Percentiles rank a stretch among this genome's conserved stretches.
phyloP scores from a whole-genome alignment of 495 filamentous ascomycete genomes.

The Immersiella caudata region DNA sequence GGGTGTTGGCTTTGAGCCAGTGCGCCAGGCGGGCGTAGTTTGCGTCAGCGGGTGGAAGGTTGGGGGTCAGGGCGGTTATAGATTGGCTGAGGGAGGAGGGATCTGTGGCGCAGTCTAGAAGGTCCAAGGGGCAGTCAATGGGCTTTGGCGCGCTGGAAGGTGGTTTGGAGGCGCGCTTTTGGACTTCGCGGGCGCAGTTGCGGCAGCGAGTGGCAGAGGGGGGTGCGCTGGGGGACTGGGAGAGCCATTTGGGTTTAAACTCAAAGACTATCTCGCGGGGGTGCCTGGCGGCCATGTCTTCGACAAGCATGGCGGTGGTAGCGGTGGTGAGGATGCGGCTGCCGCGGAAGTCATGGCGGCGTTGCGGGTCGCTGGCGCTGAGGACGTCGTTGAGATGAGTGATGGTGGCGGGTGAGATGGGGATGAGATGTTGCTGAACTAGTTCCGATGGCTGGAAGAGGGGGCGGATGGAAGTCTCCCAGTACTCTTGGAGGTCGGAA shows the following conservation, averaged over 20 bases:
- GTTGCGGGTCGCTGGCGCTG: slow-evolving; percentile 42
- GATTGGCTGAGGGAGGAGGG: slow-evolving; percentile 6
- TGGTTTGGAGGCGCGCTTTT: background rate
- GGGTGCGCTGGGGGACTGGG: slow-evolving; percentile 80
- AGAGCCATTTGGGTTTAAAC: slow-evolving; percentile 95
- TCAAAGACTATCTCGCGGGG: slow-evolving; percentile 60
- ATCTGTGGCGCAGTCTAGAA: slow-evolving; percentile 15
- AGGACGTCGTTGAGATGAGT: slow-evolving; percentile 57
- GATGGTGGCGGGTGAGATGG: slow-evolving; percentile 32
- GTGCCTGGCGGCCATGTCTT: slow-evolving; percentile 67
- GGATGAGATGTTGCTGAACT: slow-evolving; percentile 61
- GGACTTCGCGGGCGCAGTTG: slow-evolving; percentile 76
- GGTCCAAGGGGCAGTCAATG: slow-evolving; percentile 37
- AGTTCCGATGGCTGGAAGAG: slow-evolving; percentile 61
- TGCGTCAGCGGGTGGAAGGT: background rate
- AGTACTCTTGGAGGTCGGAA: slow-evolving; percentile 58
- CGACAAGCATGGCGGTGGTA: slow-evolving; percentile 72
- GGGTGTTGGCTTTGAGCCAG: slow-evolving; percentile 36
- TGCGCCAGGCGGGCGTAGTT: slow-evolving; percentile 20
- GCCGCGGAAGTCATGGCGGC: slow-evolving; percentile 52
- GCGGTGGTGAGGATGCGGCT: slow-evolving; percentile 58
- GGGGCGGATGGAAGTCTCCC: slow-evolving; percentile 58
- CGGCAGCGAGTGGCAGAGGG: slow-evolving; percentile 68
- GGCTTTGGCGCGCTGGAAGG: background rate
- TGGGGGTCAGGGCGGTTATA: slow-evolving; percentile 9